Evolutionary conservation across 805 yeast species (phyloP).

Genomic region (Myxozyma vanderwaltii): DNA sequence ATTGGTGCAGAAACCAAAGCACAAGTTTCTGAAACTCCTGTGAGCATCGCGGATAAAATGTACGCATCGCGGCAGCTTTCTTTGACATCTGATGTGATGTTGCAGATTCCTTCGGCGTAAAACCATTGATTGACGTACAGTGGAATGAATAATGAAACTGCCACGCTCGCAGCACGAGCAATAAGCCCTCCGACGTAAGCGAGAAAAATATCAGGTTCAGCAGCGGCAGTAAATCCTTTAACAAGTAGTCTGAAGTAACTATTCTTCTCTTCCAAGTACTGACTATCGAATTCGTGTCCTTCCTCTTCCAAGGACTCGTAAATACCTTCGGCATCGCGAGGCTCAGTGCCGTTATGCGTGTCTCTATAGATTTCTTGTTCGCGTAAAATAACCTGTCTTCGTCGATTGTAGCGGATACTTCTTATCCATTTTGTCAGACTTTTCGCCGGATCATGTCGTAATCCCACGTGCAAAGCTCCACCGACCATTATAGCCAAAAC

Average conservation of each 20-base stretch:
- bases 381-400: conserved; percentile 26
- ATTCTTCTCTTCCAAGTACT: conserved; percentile 23
- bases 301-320: conserved; percentile 35
- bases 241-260: conserved; percentile 48
- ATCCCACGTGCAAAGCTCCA: conserved; percentile 45
- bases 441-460: conserved; percentile 51
- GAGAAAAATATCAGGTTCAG: conserved; percentile 50
- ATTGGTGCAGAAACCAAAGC: conserved; percentile 64
- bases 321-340: conserved; percentile 37
- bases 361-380: background rate
- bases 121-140: conserved; percentile 61
- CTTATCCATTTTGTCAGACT: conserved; percentile 40
- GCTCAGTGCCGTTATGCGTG: conserved; percentile 38
- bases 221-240: conserved; percentile 54
- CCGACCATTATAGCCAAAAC: conserved; percentile 47
- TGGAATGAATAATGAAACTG: conserved; percentile 53
- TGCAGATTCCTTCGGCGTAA: conserved; percentile 54
- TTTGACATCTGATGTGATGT: conserved; percentile 34
- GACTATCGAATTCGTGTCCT: conserved; percentile 24
- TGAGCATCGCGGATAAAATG: conserved; percentile 63
- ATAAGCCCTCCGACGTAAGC: conserved; percentile 66
- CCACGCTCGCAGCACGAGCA: conserved; percentile 64
- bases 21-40: conserved; percentile 65
- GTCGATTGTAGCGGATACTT: conserved; percentile 33
- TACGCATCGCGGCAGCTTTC: conserved; percentile 63